Base-by-base conservation (phyloP, 2,329 filamentous ascomycete genomes). In the Colletotrichum incanum region DNA sequence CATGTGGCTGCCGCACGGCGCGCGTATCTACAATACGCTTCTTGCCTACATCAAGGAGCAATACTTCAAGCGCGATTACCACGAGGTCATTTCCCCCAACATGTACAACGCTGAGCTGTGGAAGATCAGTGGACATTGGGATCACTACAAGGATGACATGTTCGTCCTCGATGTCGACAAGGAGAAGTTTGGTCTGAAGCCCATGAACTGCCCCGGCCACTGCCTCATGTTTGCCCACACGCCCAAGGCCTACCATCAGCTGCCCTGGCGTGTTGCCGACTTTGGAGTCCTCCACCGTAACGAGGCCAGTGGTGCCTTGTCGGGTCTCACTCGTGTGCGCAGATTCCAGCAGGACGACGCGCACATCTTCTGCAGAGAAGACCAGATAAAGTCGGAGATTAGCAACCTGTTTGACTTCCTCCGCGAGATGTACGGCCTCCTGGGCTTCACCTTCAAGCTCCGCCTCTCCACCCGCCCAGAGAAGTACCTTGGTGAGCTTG, bases 201-300 rank as follows among this genome's bases (percentile, higher is more conserved):
- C 96, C 37, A 98, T 98, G 96, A 98, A 98, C 86, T 99, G 96
- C 84, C 96, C 96, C 5, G 95, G 95, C 37, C 96, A 98, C 84
- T 97, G 94, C 83, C 85, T 96, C 75, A 93, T 98, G 78, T 98
- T 98, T 82, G 90, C 89, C 61, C 93, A 96, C 82, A 90, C 93
- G 65, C 93, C 94, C 79, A 90, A 94, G 78, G 96, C 93, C 82
- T 98, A 98, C 83, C 89, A 93, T 78, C 95, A 98, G 77, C 86
- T 99, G 71, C 96, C 96, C 37, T 92, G 97, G 84, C 90, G 96
- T 79, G 93, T 98, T 84, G 96, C 96, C 63, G 96, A 99, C 81
- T 98, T 98, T 82, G 96, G 96, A 55, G 71, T 72, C 3, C 87
- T 99, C 64, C 96, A 99, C 85, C 90, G 96, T 69, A 98, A 99